Conservation (phyloP, 2,329 filamentous ascomycete species). For the Stenocarpella maydis region DNA sequence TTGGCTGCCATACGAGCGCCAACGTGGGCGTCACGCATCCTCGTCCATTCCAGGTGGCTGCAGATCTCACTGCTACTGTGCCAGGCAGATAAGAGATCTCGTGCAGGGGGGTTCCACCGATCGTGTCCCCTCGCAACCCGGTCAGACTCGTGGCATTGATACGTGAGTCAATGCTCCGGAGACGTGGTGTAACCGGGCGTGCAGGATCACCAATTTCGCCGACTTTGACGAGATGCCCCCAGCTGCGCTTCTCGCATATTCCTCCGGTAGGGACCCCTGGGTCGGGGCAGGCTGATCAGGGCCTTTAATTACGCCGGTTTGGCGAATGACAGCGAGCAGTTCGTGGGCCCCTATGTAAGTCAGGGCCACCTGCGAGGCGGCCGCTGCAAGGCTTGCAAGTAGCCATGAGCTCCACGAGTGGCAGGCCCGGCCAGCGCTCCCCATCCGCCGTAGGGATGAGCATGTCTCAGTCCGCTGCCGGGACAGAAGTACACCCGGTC, state of each 20-base stretch:
- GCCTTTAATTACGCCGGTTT: conserved; percentile 19
- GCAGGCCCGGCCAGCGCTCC: conserved; percentile 7
- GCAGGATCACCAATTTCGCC: conserved; percentile 8
- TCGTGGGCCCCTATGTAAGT: conserved; percentile 20
- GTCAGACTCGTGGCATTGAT: conserved; percentile 26
- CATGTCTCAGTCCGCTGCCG: conserved; percentile 20
- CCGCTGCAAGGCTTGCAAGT: conserved; percentile 5
- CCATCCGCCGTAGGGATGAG: conserved; percentile 15
- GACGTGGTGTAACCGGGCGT: conserved; percentile 21
- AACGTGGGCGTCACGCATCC: conserved; percentile 23
- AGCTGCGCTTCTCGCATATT: conserved; percentile 10
- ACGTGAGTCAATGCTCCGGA: conserved; percentile 24
- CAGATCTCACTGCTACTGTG: conserved; percentile 4
- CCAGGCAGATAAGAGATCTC: conserved; percentile 20
- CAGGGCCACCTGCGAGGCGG: background rate
- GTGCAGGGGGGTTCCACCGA: conserved; percentile 18
- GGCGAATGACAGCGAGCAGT: conserved; percentile 19
- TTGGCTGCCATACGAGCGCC: conserved; percentile 7
- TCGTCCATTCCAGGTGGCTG: conserved; percentile 16
- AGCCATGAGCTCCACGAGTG: conserved; percentile 19
- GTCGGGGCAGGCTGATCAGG: conserved; percentile 11
- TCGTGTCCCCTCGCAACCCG: conserved; percentile 24
- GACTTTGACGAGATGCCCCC: background rate
- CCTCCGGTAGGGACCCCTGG: conserved; percentile 8
- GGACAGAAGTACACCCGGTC: conserved; percentile 13